Percentiles rank a stretch among this genome's conserved stretches.
Evolutionary conservation across 164 flowering plant species (phyloP).

Genomic region (Dillenia suffruticosa): DNA sequence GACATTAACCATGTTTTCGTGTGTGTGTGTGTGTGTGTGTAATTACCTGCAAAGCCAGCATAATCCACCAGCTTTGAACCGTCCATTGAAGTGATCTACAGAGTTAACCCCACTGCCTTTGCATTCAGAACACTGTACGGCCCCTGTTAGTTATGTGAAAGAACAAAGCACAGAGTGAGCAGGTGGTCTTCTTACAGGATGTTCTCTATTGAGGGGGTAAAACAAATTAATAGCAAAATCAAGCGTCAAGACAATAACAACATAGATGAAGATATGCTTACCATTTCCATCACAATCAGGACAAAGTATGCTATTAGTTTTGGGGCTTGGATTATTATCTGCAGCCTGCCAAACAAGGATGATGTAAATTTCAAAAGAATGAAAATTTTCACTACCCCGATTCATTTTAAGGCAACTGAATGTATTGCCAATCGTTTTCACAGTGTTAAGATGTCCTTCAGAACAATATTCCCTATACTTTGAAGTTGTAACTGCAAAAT

Average conservation of each 20-base stretch:
- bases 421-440: too few relatives aligned
- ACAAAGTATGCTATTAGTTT: conserved; percentile 66
- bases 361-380: neutral
- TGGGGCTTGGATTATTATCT: conserved; percentile 30
- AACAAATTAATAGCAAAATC: neutral
- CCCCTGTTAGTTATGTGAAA: conserved; percentile 38
- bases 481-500: too few relatives aligned
- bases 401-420: neutral
- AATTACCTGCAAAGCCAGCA: conserved; percentile 97
- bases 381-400: neutral
- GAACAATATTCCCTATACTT: too few relatives aligned
- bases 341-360: conserved; percentile 44
- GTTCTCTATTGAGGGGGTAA: neutral
- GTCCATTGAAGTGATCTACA: conserved; percentile 87
- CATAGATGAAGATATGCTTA: conserved; percentile 17
- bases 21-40: neutral
- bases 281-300: conserved; percentile 89
- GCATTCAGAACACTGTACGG: conserved; percentile 62
- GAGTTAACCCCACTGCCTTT: conserved; percentile 77
- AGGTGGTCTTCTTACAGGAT: too few relatives aligned
- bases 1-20: too few relatives aligned
- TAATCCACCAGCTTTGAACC: conserved; percentile 77
- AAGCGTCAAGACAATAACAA: neutral
- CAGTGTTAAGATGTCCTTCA: too few relatives aligned
- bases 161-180: too few relatives aligned